Conservation (phyloP, 495 filamentous ascomycete genomes). For the Ascobolus immersus region DNA sequence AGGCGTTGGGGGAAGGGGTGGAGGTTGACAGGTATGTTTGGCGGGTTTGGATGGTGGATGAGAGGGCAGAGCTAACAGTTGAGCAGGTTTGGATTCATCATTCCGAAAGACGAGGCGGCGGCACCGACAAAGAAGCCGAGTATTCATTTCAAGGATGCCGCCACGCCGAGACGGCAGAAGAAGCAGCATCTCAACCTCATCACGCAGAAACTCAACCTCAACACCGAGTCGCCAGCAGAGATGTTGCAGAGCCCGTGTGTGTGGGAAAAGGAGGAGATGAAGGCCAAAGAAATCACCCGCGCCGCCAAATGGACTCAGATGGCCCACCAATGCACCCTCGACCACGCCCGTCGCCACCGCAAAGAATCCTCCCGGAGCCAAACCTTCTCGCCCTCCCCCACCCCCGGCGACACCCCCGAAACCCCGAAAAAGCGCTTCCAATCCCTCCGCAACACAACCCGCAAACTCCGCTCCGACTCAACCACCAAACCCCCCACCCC, state of each 20-base stretch:
- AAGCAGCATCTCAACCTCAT: not conserved
- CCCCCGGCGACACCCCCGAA: too few relatives aligned
- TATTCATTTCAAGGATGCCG: conserved; percentile 20
- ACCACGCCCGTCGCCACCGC: too few relatives aligned
- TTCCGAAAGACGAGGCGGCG: conserved; percentile 18
- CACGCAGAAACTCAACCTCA: conserved; percentile 2
- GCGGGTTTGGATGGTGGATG: not conserved
- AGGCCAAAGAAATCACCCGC: conserved; percentile 55
- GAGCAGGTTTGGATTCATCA: conserved; percentile 69
- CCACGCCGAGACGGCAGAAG: conserved; percentile 18
- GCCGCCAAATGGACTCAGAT: conserved; percentile 96
- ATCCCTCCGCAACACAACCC: too few relatives aligned
- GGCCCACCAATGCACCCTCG: too few relatives aligned
- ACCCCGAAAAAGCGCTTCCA: too few relatives aligned
- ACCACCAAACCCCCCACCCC: too few relatives aligned
- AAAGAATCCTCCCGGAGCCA: too few relatives aligned
- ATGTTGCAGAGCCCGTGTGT: not conserved
- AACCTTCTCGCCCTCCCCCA: too few relatives aligned
- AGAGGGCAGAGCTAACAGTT: not conserved
- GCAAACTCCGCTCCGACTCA: too few relatives aligned
- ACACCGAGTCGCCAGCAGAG: conserved; percentile 16
- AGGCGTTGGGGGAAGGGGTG: conserved; percentile 55
- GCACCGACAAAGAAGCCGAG: conserved; percentile 14
- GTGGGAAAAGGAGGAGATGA: conserved; percentile 18
- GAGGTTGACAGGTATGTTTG: conserved; percentile 48